phyloP scores from a whole-genome alignment of 805 yeast genomes.

The Saccharomyces mikatae region DNA sequence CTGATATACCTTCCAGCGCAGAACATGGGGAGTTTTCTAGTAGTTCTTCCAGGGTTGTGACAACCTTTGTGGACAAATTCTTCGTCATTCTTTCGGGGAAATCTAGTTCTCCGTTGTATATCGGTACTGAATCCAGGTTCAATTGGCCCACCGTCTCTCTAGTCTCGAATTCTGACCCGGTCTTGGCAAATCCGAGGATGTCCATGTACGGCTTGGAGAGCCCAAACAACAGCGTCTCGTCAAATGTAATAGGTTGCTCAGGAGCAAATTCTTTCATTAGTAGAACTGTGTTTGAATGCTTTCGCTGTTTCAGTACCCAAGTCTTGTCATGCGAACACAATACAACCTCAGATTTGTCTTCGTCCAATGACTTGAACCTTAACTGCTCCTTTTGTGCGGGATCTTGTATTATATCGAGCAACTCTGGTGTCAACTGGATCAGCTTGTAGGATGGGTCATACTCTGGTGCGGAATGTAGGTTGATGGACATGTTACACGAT shows the following conservation, averaged over 20 bases:
- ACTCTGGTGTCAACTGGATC: slow-evolving; percentile 45
- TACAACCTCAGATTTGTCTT: slow-evolving; percentile 38
- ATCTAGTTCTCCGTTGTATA: slow-evolving; percentile 30
- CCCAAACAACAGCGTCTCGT: slow-evolving; percentile 27
- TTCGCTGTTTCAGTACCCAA: slow-evolving; percentile 64
- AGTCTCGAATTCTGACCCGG: slow-evolving; percentile 33
- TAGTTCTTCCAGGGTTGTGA: slow-evolving; percentile 30
- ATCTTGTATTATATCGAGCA: slow-evolving; percentile 32
- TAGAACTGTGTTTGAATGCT: slow-evolving; percentile 81
- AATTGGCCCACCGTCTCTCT: slow-evolving; percentile 28
- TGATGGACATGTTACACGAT: slow-evolving; percentile 8
- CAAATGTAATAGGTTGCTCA: slow-evolving; percentile 7
- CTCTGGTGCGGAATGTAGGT: slow-evolving; percentile 14
- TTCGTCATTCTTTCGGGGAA: slow-evolving; percentile 6
- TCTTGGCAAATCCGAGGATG: slow-evolving; percentile 21
- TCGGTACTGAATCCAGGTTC: slow-evolving; percentile 29
- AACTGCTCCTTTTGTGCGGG: slow-evolving; percentile 8
- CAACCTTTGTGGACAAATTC: neutral
- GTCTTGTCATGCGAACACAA: slow-evolving; percentile 53
- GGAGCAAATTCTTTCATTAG: slow-evolving; percentile 34
- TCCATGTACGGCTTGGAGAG: slow-evolving; percentile 30
- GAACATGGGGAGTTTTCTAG: slow-evolving; percentile 47
- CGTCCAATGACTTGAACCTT: slow-evolving; percentile 27
- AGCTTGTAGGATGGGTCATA: slow-evolving; percentile 37
- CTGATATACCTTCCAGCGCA: slow-evolving; percentile 38